Conservation (phyloP, 2,329 filamentous ascomycete species). For the Salinomyces thailandicus region DNA sequence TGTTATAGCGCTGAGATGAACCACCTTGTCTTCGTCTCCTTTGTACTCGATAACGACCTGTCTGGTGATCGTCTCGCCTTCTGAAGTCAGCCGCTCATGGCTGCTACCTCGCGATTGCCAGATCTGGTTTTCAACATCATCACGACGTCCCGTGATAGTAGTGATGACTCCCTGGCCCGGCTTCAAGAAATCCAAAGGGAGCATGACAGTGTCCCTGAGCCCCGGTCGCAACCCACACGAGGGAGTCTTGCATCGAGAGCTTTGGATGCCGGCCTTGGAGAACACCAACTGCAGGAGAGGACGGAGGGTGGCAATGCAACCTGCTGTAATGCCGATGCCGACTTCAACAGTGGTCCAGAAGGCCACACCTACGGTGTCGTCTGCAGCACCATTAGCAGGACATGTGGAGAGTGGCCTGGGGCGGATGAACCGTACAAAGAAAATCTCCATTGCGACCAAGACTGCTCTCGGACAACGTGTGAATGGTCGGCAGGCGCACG, state of each 20-base stretch:
- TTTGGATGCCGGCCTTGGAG: constrained; percentile 6
- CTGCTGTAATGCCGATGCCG: constrained; percentile 31
- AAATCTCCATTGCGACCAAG: constrained; percentile 30
- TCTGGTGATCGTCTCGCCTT: constrained; percentile 10
- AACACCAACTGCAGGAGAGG: constrained; percentile 33
- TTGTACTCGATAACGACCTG: constrained; percentile 11
- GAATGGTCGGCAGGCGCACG: constrained; percentile 36
- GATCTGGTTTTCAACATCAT: constrained; percentile 1
- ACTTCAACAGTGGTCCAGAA: constrained; percentile 26
- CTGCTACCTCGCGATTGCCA: constrained; percentile 10
- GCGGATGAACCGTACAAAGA: constrained; percentile 25
- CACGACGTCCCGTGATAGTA: constrained; percentile 10
- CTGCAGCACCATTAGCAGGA: constrained; percentile 21
- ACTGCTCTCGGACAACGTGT: constrained; percentile 27
- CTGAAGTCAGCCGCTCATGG: constrained; percentile 10
- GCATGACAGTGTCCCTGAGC: neutral
- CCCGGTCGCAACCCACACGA: constrained; percentile 4
- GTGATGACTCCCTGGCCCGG: constrained; percentile 3
- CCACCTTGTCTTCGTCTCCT: neutral
- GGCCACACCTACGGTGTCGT: constrained; percentile 31
- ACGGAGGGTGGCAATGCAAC: constrained; percentile 39
- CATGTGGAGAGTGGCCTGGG: neutral
- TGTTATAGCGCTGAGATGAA: too few species aligned
- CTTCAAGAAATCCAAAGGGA: constrained; percentile 1
- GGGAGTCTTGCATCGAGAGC: neutral